These are phyloP conservation scores for Cardamine chenopodiifolia DNA, from an alignment of 345 rosid genomes.

Conservation along the genomic window DNA sequence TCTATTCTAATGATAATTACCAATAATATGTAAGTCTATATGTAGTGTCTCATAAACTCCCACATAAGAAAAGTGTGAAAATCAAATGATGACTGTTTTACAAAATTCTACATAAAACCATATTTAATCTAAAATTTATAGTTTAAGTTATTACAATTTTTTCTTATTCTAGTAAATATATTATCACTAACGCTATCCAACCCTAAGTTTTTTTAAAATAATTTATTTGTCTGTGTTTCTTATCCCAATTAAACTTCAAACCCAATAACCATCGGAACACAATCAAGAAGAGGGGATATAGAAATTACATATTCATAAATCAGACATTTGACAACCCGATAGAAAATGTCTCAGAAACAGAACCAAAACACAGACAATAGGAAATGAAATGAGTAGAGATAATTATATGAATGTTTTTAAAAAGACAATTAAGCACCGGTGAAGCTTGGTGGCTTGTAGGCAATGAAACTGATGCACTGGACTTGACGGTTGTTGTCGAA, in stretches of 20 bases:
- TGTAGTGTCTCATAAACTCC: not conserved
- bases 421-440: slow-evolving; percentile 30
- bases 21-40: not conserved
- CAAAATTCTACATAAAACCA: slow-evolving; percentile 2
- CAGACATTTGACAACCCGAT: slow-evolving; percentile 34
- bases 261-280: not conserved
- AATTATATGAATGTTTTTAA: slow-evolving; percentile 5
- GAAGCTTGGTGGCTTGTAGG: slow-evolving; percentile 49
- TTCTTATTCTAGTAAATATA: not conserved
- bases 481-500: slow-evolving; percentile 49
- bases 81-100: not conserved
- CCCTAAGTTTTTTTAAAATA: not conserved
- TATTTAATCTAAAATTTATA: not conserved
- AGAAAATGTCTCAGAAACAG: slow-evolving; percentile 24
- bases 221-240: not conserved
- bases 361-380: slow-evolving; percentile 19
- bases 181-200: not conserved
- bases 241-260: not conserved
- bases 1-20: not conserved
- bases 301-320: slow-evolving; percentile 35
- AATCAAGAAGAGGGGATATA: slow-evolving; percentile 14
- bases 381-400: slow-evolving; percentile 31
- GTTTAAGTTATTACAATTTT: not conserved
- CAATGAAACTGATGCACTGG: slow-evolving; percentile 49
- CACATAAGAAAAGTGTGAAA: not conserved